Percentiles rank a stretch among this genome's conserved stretches.
Evolutionary conservation across 2,329 filamentous ascomycete genomes (phyloP).

Genomic region (Ceratocystis ficicola): DNA sequence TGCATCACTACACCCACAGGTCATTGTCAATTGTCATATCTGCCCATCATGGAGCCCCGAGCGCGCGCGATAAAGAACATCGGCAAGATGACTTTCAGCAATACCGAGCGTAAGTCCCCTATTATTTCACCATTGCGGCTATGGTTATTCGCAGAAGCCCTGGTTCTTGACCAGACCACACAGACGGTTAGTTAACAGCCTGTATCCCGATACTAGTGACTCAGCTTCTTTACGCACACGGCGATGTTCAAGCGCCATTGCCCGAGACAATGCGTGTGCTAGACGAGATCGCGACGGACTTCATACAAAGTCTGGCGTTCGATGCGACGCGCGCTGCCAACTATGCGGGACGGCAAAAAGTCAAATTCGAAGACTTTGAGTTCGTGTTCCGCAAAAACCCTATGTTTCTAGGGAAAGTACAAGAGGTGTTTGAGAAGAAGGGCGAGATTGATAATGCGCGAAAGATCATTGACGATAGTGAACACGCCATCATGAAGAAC

Average conservation of each 20-base stretch:
- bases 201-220: conserved; percentile 40
- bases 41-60: conserved; percentile 55
- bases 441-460: conserved; percentile 72
- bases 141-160: background rate
- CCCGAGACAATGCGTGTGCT: conserved; percentile 74
- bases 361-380: conserved; percentile 96
- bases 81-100: conserved; percentile 68
- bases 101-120: conserved; percentile 50
- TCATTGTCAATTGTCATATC: background rate
- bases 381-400: conserved; percentile 82
- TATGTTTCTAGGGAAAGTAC: conserved; percentile 73
- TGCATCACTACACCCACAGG: background rate
- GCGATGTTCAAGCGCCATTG: conserved; percentile 65
- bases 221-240: conserved; percentile 66
- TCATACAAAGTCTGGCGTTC: conserved; percentile 87
- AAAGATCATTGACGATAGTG: conserved; percentile 60
- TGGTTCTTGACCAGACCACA: too few species aligned
- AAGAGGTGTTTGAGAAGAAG: conserved; percentile 80
- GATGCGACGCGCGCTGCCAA: conserved; percentile 75
- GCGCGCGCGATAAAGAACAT: conserved; percentile 69
- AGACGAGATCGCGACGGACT: conserved; percentile 93
- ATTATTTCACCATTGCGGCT: background rate
- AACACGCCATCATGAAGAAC: conserved; percentile 46
- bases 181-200: too few species aligned
- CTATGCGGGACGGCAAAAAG: conserved; percentile 82